Percentiles rank a stretch among this genome's conserved stretches.
Conservation (phyloP, 805 yeast species). For the Candida tibetensis region DNA sequence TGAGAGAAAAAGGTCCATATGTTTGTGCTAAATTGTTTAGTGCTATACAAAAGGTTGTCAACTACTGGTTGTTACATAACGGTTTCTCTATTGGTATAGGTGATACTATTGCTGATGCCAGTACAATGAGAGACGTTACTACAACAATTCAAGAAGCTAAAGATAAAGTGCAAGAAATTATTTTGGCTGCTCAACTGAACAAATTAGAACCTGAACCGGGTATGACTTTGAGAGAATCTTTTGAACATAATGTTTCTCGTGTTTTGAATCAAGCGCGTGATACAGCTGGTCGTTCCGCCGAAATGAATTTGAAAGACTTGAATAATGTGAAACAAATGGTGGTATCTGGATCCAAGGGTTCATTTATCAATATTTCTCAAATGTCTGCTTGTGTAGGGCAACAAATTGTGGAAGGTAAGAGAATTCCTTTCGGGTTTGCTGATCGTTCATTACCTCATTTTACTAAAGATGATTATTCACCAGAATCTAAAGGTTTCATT, state of each 20-base stretch:
- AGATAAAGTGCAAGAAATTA: slow-evolving; percentile 89
- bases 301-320: slow-evolving; percentile 87
- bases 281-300: slow-evolving; percentile 98
- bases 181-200: slow-evolving; percentile 87
- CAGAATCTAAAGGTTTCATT: slow-evolving; percentile 97
- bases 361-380: slow-evolving; percentile 96
- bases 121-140: slow-evolving; percentile 91
- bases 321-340: slow-evolving; percentile 99
- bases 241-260: slow-evolving; percentile 95
- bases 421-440: slow-evolving; percentile 95
- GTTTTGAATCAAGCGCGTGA: slow-evolving; percentile 97
- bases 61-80: slow-evolving; percentile 92
- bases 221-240: slow-evolving; percentile 98
- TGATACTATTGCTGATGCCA: slow-evolving; percentile 98
- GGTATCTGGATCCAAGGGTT: slow-evolving; percentile 98
- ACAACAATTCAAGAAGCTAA: slow-evolving; percentile 92
- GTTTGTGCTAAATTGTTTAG: slow-evolving; percentile 89
- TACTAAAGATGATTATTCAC: slow-evolving; percentile 97
- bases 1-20: slow-evolving; percentile 95
- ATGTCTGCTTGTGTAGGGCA: slow-evolving; percentile 99
- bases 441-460: slow-evolving; percentile 97
- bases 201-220: slow-evolving; percentile 94
- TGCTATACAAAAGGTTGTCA: slow-evolving; percentile 90
- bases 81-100: slow-evolving; percentile 99
- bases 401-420: slow-evolving; percentile 99